phyloP scores from a whole-genome alignment of 208 protist species.

The Leishmania amazonensis region DNA sequence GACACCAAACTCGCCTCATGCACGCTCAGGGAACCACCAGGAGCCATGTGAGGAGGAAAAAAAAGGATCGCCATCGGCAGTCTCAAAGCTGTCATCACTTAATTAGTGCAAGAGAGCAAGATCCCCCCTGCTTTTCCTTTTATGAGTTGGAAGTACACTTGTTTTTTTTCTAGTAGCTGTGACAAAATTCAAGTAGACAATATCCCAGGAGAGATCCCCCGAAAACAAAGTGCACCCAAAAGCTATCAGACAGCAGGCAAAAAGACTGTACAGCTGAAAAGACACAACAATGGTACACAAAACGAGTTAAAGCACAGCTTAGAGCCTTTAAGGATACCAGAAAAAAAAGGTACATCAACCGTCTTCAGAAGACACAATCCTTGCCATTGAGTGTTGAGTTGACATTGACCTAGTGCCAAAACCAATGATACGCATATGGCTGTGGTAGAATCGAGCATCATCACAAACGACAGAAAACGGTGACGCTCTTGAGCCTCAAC shows the following conservation, averaged over 20 bases:
- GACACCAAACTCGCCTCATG: not conserved
- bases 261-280: not conserved
- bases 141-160: not conserved
- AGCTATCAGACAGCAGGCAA: not conserved
- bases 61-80: not conserved
- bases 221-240: not conserved
- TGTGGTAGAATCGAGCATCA: too few species aligned
- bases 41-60: not conserved
- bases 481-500: too few species aligned
- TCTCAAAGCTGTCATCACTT: not conserved
- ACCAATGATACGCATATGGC: not conserved
- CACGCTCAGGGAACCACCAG: not conserved
- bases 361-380: not conserved
- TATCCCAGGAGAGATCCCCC: not conserved
- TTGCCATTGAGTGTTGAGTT: too few species aligned
- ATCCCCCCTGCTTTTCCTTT: not conserved
- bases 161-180: not conserved
- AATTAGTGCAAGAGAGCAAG: not conserved
- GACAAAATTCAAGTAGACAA: not conserved
- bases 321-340: not conserved
- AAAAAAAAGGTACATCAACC: not conserved
- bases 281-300: not conserved
- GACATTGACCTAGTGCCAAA: not conserved
- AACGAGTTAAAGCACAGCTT: not conserved
- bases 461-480: too few species aligned